phyloP scores from a whole-genome alignment of 306 rosid species.

The Coriaria nepalensis region DNA sequence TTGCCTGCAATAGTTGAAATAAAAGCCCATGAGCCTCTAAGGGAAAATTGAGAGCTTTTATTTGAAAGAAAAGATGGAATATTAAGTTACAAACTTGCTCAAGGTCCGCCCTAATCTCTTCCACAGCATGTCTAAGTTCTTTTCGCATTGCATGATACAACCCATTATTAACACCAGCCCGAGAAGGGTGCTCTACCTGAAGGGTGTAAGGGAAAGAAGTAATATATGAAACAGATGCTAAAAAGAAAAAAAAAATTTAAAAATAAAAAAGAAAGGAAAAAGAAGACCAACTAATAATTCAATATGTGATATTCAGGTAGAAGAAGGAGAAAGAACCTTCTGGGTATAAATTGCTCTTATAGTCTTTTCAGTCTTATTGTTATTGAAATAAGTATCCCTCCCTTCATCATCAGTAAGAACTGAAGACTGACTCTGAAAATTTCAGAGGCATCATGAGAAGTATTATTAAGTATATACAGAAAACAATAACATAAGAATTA shows the following conservation, averaged over 20 bases:
- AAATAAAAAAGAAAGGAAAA: constrained; percentile 3
- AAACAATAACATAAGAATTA: no score
- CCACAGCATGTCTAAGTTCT: constrained; percentile 48
- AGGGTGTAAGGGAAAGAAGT: constrained; percentile 15
- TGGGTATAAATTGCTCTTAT: constrained; percentile 36
- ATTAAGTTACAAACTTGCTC: constrained; percentile 38
- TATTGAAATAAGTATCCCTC: constrained; percentile 31
- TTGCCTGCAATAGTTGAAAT: constrained; percentile 34
- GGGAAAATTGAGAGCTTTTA: neutral
- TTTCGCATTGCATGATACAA: constrained; percentile 45
- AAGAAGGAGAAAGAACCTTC: constrained; percentile 28
- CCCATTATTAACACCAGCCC: constrained; percentile 28
- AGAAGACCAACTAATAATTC: neutral
- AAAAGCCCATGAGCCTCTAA: constrained; percentile 4
- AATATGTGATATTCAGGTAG: neutral
- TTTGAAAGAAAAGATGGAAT: constrained; percentile 1
- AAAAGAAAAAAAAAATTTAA: constrained; percentile 2
- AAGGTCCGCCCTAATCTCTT: constrained; percentile 47
- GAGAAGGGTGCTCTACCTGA: constrained; percentile 42
- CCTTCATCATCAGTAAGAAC: constrained; percentile 85
- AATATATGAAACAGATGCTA: constrained; percentile 8
- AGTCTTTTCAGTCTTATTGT: constrained; percentile 40
- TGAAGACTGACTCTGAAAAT: constrained; percentile 80
- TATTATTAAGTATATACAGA: no score
- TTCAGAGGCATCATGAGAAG: constrained; percentile 8